Conservation (phyloP, 139 green algal species). For the Chlamydomonas schloesseri region DNA sequence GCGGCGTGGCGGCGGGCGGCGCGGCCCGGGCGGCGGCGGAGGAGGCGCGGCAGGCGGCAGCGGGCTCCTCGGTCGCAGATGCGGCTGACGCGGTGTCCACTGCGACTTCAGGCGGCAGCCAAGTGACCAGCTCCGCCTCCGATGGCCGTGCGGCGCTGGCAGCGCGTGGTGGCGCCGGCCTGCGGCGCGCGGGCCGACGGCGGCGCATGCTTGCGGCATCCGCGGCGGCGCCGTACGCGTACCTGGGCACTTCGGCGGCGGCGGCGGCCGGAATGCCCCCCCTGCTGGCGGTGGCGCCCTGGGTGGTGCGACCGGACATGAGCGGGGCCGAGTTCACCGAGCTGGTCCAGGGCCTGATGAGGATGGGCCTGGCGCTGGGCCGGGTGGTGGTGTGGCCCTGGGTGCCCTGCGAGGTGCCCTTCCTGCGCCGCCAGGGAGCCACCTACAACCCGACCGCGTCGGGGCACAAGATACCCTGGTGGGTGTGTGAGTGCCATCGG, state of each 20-base stretch:
- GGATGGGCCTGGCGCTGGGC: conserved; percentile 12
- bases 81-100: no score
- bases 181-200: no score
- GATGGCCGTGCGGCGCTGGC: no score
- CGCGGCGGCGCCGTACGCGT: neutral
- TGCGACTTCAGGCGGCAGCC: no score
- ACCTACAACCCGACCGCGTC: conserved; percentile 6
- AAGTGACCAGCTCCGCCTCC: no score
- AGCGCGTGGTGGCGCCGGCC: no score
- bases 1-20: no score
- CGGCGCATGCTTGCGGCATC: no score
- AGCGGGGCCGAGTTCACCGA: neutral
- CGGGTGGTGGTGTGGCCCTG: conserved; percentile 43
- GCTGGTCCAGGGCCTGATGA: conserved; percentile 30
- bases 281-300: conserved; percentile 29
- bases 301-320: neutral
- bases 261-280: conserved; percentile 15
- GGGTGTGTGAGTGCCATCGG: neutral
- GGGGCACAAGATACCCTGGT: conserved; percentile 36
- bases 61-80: no score
- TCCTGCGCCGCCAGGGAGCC: conserved; percentile 15
- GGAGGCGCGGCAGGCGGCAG: no score
- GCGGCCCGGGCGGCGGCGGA: no score
- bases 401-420: conserved; percentile 36
- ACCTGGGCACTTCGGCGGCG: conserved; percentile 13